Base-by-base conservation (phyloP, 805 yeast genomes). In the Ogataea trehaloabstinens region DNA sequence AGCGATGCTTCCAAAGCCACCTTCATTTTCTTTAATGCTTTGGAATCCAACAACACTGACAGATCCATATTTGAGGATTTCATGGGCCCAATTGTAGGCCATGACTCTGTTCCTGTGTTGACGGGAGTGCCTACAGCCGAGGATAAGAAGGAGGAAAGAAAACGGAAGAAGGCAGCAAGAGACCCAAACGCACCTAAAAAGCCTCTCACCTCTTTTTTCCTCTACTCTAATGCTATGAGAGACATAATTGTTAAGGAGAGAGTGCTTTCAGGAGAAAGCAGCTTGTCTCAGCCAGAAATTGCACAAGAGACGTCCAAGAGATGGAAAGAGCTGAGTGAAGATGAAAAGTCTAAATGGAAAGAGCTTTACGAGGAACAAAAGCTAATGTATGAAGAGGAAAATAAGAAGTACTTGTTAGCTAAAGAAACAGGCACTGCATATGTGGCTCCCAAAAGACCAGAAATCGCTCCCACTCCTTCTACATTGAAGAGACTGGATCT, bases 121-220 rank as follows among this genome's bases (percentile, higher is more conserved):
- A 44, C 47, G 8, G 36, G 34, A 28, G 39, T 46, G 27, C 43
- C 45, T 10, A 61, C 67, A 18, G 61, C 65, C 33, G 61, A 55
- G 19, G 70, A 71, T 41, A 61, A 45, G 70, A 67, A 64, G 47
- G 58, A 49, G 42, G 55, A 31, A 71, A 70, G 60, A 41, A 82
- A 77, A 64, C 78, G 75, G 53, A 69, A 66, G 53, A 72, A 70
- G 53, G 67, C 60, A 27, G 71, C 65, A 37, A 70, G 65, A 52
- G 98, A 91, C 64, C 97, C 97, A 37, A 82, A 85, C 55, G 96
- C 96, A 31, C 99, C 99, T 43, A 88, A 86, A 72, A 89, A 89
- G 56, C 98, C 99, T 12, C 70, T 87, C 56, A 89, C 96, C 17
- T 84, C 86, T 31, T 90, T 80, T 68, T 85, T 91, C 62, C 74